Conservation (phyloP, 176 grass and related monocot species). For the Alopecurus myosuroides region DNA sequence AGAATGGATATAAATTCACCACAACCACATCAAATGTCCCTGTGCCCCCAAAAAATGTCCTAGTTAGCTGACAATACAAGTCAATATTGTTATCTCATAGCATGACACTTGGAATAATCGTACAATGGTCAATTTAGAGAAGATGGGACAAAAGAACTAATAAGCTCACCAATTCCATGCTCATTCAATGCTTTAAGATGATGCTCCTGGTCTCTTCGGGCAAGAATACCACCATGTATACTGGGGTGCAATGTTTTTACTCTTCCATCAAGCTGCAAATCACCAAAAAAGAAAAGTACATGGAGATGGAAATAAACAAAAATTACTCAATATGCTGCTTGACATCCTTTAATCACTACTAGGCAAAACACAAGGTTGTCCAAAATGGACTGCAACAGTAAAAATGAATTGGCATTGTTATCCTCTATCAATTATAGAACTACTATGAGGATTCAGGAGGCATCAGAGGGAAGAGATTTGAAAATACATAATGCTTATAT, state of each 20-base stretch:
- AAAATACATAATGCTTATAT: not conserved
- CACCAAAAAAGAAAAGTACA: not conserved
- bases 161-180: conserved; percentile 65
- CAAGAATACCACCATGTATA: conserved; percentile 97
- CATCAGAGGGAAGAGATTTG: not conserved
- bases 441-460: not conserved
- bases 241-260: conserved; percentile 95
- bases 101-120: not conserved
- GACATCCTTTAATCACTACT: not conserved
- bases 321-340: not conserved
- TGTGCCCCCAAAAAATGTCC: conserved; percentile 1
- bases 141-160: not conserved
- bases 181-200: conserved; percentile 79
- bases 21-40: conserved; percentile 97
- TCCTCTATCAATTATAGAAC: not conserved
- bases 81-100: not conserved
- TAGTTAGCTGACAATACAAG: conserved; percentile 5
- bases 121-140: not conserved
- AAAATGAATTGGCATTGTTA: not conserved
- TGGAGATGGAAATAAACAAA: not conserved
- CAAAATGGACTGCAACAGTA: not conserved
- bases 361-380: not conserved
- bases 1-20: conserved; percentile 95
- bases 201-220: conserved; percentile 74
- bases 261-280: conserved; percentile 47